Conservation (phyloP, 805 yeast species). For the Zygosaccharomyces bisporus region DNA sequence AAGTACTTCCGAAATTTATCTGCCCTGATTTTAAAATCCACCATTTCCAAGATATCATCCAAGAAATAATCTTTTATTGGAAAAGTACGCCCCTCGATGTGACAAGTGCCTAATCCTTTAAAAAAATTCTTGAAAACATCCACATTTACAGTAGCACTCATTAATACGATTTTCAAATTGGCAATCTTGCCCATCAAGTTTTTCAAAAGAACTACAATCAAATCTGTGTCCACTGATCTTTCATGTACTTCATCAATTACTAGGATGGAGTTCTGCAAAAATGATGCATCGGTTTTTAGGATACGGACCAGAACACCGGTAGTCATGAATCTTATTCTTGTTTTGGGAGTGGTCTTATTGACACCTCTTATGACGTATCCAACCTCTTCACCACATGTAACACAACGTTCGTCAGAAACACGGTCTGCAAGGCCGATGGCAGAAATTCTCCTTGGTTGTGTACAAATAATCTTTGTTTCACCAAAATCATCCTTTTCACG, state of each 20-base stretch:
- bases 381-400: slow-evolving; percentile 52
- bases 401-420: slow-evolving; percentile 73
- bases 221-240: slow-evolving; percentile 86
- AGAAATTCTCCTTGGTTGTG: slow-evolving; percentile 95
- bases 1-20: slow-evolving; percentile 18
- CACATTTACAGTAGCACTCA: slow-evolving; percentile 92
- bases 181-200: slow-evolving; percentile 45
- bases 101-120: slow-evolving; percentile 56
- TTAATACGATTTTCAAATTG: slow-evolving; percentile 65
- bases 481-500: slow-evolving; percentile 42
- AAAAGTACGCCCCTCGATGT: slow-evolving; percentile 89
- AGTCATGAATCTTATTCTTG: slow-evolving; percentile 83
- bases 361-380: slow-evolving; percentile 93
- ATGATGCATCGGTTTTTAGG: slow-evolving; percentile 51
- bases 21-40: slow-evolving; percentile 52
- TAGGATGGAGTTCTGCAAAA: slow-evolving; percentile 57
- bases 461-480: slow-evolving; percentile 65
- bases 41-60: slow-evolving; percentile 55
- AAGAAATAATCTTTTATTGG: slow-evolving; percentile 79
- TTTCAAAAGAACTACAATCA: slow-evolving; percentile 72
- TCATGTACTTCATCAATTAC: slow-evolving; percentile 97
- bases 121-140: slow-evolving; percentile 66
- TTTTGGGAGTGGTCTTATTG: slow-evolving; percentile 53
- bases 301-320: slow-evolving; percentile 88
- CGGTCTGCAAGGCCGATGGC: slow-evolving; percentile 93